Percentiles rank a stretch among this genome's conserved stretches.
Evolutionary conservation across 176 grass and related monocot genomes (phyloP).

Genomic region (Zea luxurians): DNA sequence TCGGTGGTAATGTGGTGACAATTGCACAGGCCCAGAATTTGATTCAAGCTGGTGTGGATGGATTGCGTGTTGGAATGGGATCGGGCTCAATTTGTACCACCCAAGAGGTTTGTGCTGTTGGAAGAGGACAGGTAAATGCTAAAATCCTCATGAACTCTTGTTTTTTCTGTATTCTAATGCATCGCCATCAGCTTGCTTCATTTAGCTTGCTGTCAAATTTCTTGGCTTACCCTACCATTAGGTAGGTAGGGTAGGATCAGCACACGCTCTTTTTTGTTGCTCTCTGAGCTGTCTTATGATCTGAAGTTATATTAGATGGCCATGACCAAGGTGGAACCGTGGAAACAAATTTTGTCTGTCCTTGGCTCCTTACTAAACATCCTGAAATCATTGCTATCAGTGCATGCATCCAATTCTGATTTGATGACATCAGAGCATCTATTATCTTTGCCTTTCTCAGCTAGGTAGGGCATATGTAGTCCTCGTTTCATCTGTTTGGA

Average conservation of each 20-base stretch:
- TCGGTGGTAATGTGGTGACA: conserved; percentile 90
- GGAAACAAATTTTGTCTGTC: too few species aligned
- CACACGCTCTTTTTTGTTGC: neutral
- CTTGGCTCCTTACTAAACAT: too few species aligned
- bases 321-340: neutral
- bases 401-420: neutral
- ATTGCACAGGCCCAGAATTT: conserved; percentile 77
- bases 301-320: neutral
- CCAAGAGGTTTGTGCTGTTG: conserved; percentile 86
- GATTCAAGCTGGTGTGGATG: conserved; percentile 68
- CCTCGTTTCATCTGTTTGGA: conserved; percentile 9
- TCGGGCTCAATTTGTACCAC: conserved; percentile 96
- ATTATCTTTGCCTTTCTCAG: neutral
- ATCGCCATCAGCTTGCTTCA: neutral
- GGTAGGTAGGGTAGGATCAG: neutral
- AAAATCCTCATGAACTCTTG: neutral
- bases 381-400: neutral
- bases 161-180: neutral
- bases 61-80: conserved; percentile 90
- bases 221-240: conserved; percentile 22
- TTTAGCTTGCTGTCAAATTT: conserved; percentile 2
- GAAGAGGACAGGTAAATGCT: conserved; percentile 75
- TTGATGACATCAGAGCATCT: neutral
- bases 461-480: neutral
- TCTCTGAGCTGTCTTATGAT: neutral